Evolutionary conservation across 1,284 basidiomycete species (phyloP).

Genomic region (Leccinum pachyderme): DNA sequence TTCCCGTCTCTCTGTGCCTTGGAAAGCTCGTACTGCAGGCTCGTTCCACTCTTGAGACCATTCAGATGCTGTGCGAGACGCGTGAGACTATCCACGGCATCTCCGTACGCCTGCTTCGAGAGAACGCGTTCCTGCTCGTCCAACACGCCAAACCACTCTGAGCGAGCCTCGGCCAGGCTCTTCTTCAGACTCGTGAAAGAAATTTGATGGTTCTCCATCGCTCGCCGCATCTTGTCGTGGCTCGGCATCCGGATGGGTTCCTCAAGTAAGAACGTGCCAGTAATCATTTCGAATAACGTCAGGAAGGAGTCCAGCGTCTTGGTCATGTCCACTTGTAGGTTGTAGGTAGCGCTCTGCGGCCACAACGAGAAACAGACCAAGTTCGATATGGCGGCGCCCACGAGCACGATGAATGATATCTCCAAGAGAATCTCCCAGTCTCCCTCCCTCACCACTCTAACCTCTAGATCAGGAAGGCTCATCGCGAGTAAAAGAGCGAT

Average conservation of each 20-base stretch:
- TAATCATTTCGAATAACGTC: conserved; percentile 79
- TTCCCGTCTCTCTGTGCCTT: conserved; percentile 61
- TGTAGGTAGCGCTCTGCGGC: conserved; percentile 80
- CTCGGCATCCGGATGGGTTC: conserved; percentile 55
- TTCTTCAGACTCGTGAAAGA: conserved; percentile 87
- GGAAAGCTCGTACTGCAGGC: conserved; percentile 79
- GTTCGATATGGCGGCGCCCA: conserved; percentile 79
- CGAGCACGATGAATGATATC: conserved; percentile 75
- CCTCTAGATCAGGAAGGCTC: conserved; percentile 7
- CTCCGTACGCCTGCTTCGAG: conserved; percentile 69
- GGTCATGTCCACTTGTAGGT: conserved; percentile 82
- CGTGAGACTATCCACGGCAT: conserved; percentile 80
- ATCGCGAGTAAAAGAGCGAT: background rate
- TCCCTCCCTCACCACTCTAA: conserved; percentile 87
- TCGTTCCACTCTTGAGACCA: conserved; percentile 79
- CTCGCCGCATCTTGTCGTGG: conserved; percentile 64
- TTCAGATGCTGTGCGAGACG: conserved; percentile 89
- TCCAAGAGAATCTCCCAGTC: conserved; percentile 71
- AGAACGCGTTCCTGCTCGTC: conserved; percentile 40
- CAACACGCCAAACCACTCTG: conserved; percentile 65
- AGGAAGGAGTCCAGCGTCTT: conserved; percentile 85
- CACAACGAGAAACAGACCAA: conserved; percentile 81
- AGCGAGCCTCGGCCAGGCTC: conserved; percentile 79
- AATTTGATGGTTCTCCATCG: conserved; percentile 79
- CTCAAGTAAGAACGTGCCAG: conserved; percentile 82